Base-by-base conservation (phyloP, 352 stramenopile species). In the Phytophthora aleatoria region DNA sequence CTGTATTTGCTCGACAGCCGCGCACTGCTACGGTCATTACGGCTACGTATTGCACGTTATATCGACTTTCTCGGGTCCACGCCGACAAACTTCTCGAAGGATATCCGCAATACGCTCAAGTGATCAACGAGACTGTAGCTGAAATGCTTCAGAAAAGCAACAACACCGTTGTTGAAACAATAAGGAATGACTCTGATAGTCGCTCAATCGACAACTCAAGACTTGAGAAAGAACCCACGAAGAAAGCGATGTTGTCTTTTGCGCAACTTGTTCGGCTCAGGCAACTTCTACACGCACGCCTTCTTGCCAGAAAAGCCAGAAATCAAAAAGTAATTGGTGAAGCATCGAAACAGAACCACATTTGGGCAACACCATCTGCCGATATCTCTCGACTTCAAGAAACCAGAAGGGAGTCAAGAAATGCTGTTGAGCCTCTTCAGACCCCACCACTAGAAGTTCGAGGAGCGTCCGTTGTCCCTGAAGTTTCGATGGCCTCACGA, bases 1-100 rank as follows among this genome's bases (percentile, higher is more conserved):
- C 83, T 0, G 77, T 90, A 3, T 87, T 91, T 53, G 79, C 77
- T n/a, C 71, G 76, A 31, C 64, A 87, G 11, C 81, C 82, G n/a
- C 73, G 83, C 2, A 84, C 81, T 1, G 83, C 81, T 7, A 85
- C 81, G 7, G 83, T 89, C 52, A 61, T 89, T 24, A 85, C 81
- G 1, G 74, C 75, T 2, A 91, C 81, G 6, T 91, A 89, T 45
- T 89, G 79, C 57, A 89, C 77, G 2, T 63, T 91, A 10, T 91
- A 88, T 60, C 67, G 74, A 3, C 61, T 91, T 9, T 83, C 81
- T 10, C 63, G 74, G 9, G 64, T 78, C 13, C 62, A 89, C 27
- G 63, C 76, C 4, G 80, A 87, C 16, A 85, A 86, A 35, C 53
- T 89, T 13, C 61, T 87, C 0, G 74, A 86, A 44, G 76, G 69